These are phyloP conservation scores for Obelidium mucronatum DNA, from an alignment of 192 early-diverging fungal genomes.

Conservation along the genomic window DNA sequence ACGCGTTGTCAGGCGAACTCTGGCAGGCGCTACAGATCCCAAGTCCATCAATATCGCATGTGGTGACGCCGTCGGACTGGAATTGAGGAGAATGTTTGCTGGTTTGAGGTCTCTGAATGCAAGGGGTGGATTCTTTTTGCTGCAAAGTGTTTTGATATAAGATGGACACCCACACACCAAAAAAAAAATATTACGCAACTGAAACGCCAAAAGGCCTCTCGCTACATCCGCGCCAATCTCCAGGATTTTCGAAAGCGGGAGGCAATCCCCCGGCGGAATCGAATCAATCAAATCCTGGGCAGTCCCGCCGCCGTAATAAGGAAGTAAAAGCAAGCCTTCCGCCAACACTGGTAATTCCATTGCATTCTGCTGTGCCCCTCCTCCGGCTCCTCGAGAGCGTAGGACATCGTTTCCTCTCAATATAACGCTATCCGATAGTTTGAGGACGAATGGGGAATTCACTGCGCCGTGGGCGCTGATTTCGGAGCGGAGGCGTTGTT, in stretches of 20 bases:
- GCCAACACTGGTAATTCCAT: conserved; percentile 27
- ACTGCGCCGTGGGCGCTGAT: conserved; percentile 51
- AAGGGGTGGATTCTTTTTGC: conserved; percentile 49
- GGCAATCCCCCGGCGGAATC: conserved; percentile 34
- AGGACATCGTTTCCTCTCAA: conserved; percentile 5
- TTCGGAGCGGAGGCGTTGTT: conserved; percentile 49
- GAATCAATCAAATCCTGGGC: conserved; percentile 60
- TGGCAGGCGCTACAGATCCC: conserved; percentile 55
- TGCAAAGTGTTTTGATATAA: conserved; percentile 1
- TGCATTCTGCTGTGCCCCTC: neutral
- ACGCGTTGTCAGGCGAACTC: conserved; percentile 44
- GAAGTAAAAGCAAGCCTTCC: conserved; percentile 54
- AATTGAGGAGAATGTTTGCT: conserved; percentile 54
- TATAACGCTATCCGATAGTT: conserved; percentile 48
- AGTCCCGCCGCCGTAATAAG: conserved; percentile 50
- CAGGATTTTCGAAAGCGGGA: conserved; percentile 44
- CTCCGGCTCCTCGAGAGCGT: neutral
- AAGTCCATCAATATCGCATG: conserved; percentile 57
- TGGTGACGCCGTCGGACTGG: conserved; percentile 4
- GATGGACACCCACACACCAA: conserved; percentile 14
- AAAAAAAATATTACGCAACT: too few relatives aligned
- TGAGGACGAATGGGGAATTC: conserved; percentile 42
- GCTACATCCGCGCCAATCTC: conserved; percentile 48
- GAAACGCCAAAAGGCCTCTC: conserved; percentile 55
- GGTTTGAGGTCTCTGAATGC: conserved; percentile 63